Evolutionary conservation across 257 asterid species (phyloP), one percentile per base, ranked within the genome.

Genomic region (Anisodus tanguticus): DNA sequence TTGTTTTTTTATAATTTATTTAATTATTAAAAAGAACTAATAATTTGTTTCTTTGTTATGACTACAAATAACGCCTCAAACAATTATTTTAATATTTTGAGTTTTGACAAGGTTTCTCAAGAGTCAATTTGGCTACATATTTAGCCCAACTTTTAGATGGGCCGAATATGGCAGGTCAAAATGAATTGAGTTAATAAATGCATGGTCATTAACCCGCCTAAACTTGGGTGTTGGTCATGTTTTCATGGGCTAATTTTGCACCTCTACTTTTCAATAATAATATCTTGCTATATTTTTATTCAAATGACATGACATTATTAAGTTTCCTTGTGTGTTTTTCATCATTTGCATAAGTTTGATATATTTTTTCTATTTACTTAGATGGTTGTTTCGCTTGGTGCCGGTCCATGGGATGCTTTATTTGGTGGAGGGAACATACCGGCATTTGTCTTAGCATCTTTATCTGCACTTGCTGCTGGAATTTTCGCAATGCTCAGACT

Each of bases 341-440:
- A 70, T 74, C 35, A 59, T 70, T 57, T 82, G 76, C 54, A 37
- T 22, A 9, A 17, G 82, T 17, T 58, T 58, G 81, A 62, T 51
- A 3, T 31, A 35, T 6, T 22, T 43, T 31, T 64, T 59, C 6
- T 57, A 43, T 55, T 83, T 55, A 64, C 12, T 63, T 83, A 97
- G 99, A 97, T 95, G 99, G 85, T 95, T 16, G 93, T 97, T 13
- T 97, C 99, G 78, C 98, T 97, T 83, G 99, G 99, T 47, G 99
- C 99, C 11, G 99, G 99, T 59, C 99, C 99, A 55, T 97, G 99
- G 98, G 99, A 97, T 88, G 98, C 98, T 80, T 89, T 97, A 82
- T 96, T 96, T 85, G 99, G 99, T 45, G 99, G 99, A 59, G 98
- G 99, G 62, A 96, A 96, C 88, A 77, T 91, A 87, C 99, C 99